phyloP scores from a whole-genome alignment of 768 basidiomycete species.

The Termitomyces eurrhizus region DNA sequence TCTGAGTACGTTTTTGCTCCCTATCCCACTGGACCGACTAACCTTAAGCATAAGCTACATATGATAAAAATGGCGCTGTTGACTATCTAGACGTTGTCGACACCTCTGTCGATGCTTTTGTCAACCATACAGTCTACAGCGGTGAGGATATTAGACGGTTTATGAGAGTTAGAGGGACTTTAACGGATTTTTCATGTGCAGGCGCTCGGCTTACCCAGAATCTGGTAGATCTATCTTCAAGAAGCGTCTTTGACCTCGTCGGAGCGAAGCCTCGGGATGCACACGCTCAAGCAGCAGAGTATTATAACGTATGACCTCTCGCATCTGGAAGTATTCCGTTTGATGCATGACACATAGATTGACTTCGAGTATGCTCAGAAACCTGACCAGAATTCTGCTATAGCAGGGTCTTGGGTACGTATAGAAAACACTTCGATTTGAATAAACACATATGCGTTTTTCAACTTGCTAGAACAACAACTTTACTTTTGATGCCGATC shows the following conservation, averaged over 20 bases:
- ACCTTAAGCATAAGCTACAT: slow-evolving; percentile 39
- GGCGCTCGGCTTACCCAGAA: slow-evolving; percentile 39
- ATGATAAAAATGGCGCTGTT: slow-evolving; percentile 44
- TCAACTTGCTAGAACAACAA: slow-evolving; percentile 47
- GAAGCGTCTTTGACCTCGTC: slow-evolving; percentile 50
- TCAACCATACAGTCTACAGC: slow-evolving; percentile 37
- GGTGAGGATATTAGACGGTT: slow-evolving; percentile 28
- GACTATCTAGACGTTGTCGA: slow-evolving; percentile 46
- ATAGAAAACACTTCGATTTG: neutral
- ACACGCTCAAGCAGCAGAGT: slow-evolving; percentile 52
- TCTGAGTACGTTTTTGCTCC: slow-evolving; percentile 31
- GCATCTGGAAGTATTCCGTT: neutral
- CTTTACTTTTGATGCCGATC: slow-evolving; percentile 47
- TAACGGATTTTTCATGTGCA: slow-evolving; percentile 16
- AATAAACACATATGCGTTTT: neutral
- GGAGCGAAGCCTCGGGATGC: slow-evolving; percentile 41
- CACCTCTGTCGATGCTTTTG: slow-evolving; percentile 35
- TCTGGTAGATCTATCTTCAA: slow-evolving; percentile 52
- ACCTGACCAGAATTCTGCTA: slow-evolving; percentile 59
- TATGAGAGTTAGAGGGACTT: neutral
- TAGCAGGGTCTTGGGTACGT: slow-evolving; percentile 61
- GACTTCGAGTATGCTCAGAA: slow-evolving; percentile 55
- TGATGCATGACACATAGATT: slow-evolving; percentile 20
- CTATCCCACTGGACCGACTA: neutral
- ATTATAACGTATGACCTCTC: slow-evolving; percentile 37